Evolutionary conservation across 306 rosid genomes (phyloP).

Genomic region (Elaeagnus macrophylla): DNA sequence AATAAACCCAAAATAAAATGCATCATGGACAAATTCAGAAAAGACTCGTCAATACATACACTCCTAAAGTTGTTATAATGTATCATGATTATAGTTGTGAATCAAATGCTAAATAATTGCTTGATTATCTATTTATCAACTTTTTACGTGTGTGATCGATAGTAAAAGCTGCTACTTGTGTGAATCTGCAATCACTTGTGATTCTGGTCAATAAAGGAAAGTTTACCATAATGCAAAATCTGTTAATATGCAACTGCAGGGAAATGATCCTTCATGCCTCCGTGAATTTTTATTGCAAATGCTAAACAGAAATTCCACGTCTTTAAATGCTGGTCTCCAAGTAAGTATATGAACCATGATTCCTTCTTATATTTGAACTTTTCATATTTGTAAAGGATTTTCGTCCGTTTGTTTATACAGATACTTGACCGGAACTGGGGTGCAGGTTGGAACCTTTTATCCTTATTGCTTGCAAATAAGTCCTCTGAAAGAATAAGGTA

Average conservation of each 20-base stretch:
- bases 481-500: constrained; percentile 83
- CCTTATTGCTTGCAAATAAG: constrained; percentile 69
- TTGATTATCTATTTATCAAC: not conserved
- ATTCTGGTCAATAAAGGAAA: constrained; percentile 6
- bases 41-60: too few relatives aligned
- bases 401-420: constrained; percentile 38
- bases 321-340: constrained; percentile 75
- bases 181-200: not conserved
- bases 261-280: constrained; percentile 88
- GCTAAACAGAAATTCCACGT: constrained; percentile 50
- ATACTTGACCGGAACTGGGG: constrained; percentile 99
- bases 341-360: constrained; percentile 29
- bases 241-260: constrained; percentile 47
- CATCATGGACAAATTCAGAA: too few relatives aligned
- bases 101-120: not conserved
- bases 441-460: constrained; percentile 95
- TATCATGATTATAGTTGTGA: not conserved
- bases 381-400: constrained; percentile 17
- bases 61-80: not conserved
- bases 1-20: too few relatives aligned
- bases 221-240: constrained; percentile 6
- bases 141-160: too few relatives aligned
- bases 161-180: too few relatives aligned
- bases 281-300: constrained; percentile 69
- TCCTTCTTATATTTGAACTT: constrained; percentile 11